phyloP scores from a whole-genome alignment of 2,329 filamentous ascomycete genomes.

The Nemania sp. region DNA sequence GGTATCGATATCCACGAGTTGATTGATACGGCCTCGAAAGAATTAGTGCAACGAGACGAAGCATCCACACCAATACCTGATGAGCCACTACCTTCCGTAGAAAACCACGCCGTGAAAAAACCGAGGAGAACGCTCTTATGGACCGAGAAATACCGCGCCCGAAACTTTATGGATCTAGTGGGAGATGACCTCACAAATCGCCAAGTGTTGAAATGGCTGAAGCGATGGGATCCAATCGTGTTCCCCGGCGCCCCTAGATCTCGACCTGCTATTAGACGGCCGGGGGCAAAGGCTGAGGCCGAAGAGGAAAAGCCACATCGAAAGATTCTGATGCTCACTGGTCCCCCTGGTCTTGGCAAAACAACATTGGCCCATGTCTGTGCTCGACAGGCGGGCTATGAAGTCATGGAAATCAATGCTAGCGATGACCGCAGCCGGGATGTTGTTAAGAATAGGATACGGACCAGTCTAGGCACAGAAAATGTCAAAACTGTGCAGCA shows the following conservation, averaged over 20 bases:
- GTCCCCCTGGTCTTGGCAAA: constrained; percentile 93
- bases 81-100: constrained; percentile 58
- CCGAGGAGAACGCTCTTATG: constrained; percentile 74
- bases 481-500: constrained; percentile 84
- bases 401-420: constrained; percentile 96
- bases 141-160: constrained; percentile 97
- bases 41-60: constrained; percentile 59
- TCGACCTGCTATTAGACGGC: constrained; percentile 62
- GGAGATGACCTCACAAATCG: constrained; percentile 96
- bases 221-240: constrained; percentile 91
- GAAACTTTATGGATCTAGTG: constrained; percentile 90
- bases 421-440: constrained; percentile 92
- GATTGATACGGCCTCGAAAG: constrained; percentile 76
- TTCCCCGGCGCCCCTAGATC: constrained; percentile 80
- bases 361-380: constrained; percentile 97
- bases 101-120: constrained; percentile 54
- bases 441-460: constrained; percentile 90
- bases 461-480: constrained; percentile 92
- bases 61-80: constrained; percentile 46
- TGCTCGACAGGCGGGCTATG: constrained; percentile 93
- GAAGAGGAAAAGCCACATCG: constrained; percentile 82
- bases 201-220: constrained; percentile 90
- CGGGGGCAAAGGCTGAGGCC: constrained; percentile 58
- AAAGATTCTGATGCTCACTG: constrained; percentile 90
- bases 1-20: constrained; percentile 91